Conservation (phyloP, 1,284 basidiomycete genomes). For the Puccinia hordei region DNA sequence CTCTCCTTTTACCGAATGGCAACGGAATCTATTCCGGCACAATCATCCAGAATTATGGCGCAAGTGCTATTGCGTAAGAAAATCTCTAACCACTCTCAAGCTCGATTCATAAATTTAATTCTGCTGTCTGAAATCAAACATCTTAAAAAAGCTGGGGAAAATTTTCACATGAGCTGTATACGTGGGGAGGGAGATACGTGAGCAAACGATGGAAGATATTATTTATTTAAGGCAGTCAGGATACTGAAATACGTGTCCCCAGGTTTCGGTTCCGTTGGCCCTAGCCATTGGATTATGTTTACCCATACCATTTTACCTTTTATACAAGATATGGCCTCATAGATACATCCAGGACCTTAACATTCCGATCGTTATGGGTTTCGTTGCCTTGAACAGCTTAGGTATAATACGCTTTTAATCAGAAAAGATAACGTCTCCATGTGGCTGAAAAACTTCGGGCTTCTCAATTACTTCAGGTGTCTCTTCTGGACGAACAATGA, state of each 20-base stretch:
- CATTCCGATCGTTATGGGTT: conserved; percentile 23
- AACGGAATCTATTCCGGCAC: conserved; percentile 42
- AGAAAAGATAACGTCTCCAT: background rate
- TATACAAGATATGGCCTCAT: conserved; percentile 27
- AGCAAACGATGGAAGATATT: background rate
- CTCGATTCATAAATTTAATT: background rate
- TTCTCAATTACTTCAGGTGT: background rate
- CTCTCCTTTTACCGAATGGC: conserved; percentile 34
- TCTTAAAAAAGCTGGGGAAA: conserved; percentile 14
- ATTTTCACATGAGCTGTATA: conserved; percentile 14
- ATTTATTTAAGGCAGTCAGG: background rate
- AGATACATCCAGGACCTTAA: background rate
- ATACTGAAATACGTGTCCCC: background rate
- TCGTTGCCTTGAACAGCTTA: conserved; percentile 3
- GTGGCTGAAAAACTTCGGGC: background rate
- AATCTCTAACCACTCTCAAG: background rate
- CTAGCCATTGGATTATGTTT: conserved; percentile 10
- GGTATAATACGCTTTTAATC: background rate
- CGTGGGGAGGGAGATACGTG: conserved; percentile 23
- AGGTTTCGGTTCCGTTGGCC: conserved; percentile 22
- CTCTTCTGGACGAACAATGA: conserved; percentile 8
- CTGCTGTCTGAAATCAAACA: background rate
- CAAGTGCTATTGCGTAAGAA: conserved; percentile 24
- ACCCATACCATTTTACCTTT: conserved; percentile 25
- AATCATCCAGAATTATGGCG: conserved; percentile 8